Percentiles rank a stretch among this genome's conserved stretches.
These are phyloP conservation scores for Groenewaldozyma auringiensis DNA, from an alignment of 1,139 yeast species.

Conservation along the genomic window DNA sequence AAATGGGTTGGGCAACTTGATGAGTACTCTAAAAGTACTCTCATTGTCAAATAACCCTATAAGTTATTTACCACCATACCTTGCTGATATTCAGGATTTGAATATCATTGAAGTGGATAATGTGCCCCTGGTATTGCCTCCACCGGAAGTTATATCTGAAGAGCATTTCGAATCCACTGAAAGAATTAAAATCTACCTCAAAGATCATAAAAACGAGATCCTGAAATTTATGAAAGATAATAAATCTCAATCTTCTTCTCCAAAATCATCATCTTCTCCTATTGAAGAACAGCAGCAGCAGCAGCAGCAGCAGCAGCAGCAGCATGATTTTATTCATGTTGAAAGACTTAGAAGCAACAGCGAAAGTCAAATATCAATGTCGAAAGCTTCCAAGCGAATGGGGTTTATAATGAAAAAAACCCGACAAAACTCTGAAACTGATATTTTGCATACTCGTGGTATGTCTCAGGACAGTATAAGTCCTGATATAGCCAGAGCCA, in stretches of 20 bases:
- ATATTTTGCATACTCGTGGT: conserved; percentile 10
- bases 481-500: not conserved
- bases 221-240: conserved; percentile 6
- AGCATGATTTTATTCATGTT: conserved; percentile 5
- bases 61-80: conserved; percentile 48
- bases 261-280: not conserved
- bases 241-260: not conserved
- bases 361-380: conserved; percentile 43
- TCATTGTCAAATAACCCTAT: conserved; percentile 58
- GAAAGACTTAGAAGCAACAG: conserved; percentile 51
- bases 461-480: conserved; percentile 17
- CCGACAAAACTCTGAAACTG: conserved; percentile 3
- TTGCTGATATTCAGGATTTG: conserved; percentile 47
- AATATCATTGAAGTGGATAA: conserved; percentile 62
- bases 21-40: conserved; percentile 38
- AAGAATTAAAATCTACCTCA: conserved; percentile 41
- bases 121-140: conserved; percentile 55
- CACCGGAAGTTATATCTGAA: conserved; percentile 30
- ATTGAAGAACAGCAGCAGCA: not conserved
- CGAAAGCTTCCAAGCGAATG: conserved; percentile 41
- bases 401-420: conserved; percentile 25
- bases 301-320: not conserved
- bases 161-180: conserved; percentile 48
- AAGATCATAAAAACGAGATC: conserved; percentile 18
- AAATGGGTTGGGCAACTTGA: conserved; percentile 33